A percentile compares a stretch with the other conserved stretches of the same genome.
phyloP scores from a whole-genome alignment of 176 grass and related monocot species.

The Typha latifolia region DNA sequence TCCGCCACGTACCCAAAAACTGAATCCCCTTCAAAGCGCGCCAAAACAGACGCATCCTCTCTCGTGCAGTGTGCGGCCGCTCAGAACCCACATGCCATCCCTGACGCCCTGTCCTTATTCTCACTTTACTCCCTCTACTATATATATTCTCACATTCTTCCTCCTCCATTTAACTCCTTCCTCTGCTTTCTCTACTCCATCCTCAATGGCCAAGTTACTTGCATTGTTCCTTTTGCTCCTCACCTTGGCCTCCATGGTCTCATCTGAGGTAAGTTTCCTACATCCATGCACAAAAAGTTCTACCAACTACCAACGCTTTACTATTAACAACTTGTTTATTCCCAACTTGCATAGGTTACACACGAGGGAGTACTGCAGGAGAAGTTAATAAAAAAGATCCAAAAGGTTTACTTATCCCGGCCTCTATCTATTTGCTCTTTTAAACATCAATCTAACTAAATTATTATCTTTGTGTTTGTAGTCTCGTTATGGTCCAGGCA shows the following conservation, averaged over 20 bases:
- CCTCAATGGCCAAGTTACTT: slow-evolving; percentile 4
- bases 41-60: not conserved
- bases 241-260: not conserved
- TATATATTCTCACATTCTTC: no score
- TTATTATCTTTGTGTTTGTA: not conserved
- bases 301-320: not conserved
- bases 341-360: no score
- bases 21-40: not conserved
- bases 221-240: not conserved
- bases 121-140: not conserved
- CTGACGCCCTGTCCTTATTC: not conserved
- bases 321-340: not conserved
- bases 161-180: not conserved
- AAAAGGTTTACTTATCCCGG: not conserved
- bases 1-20: not conserved
- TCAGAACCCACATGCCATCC: slow-evolving; percentile 11
- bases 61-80: slow-evolving; percentile 18
- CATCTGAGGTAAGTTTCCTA: not conserved
- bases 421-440: not conserved
- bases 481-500: not conserved
- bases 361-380: not conserved
- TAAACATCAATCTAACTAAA: not conserved
- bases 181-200: not conserved
- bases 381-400: not conserved
- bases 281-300: not conserved